phyloP scores from a whole-genome alignment of 176 grass and related monocot genomes.

The Luzula sylvatica region DNA sequence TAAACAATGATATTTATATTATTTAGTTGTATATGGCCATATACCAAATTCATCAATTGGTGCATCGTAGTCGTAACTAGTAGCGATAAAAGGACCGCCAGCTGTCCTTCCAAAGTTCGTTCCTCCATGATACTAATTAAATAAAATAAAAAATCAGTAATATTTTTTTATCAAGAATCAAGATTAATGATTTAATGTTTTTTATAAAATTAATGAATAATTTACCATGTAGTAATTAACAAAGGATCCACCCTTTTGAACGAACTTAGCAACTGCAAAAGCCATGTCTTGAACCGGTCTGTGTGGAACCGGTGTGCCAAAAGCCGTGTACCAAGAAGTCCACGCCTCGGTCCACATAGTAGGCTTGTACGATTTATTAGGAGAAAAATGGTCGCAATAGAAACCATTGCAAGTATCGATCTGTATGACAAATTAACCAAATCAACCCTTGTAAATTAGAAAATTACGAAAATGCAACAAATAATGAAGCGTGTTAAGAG shows the following conservation, averaged over 20 bases:
- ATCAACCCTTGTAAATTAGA: slow-evolving; percentile 8
- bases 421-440: slow-evolving; percentile 19
- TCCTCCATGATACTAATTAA: slow-evolving; percentile 81
- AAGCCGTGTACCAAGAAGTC: slow-evolving; percentile 94
- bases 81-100: slow-evolving; percentile 94
- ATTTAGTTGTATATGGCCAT: slow-evolving; percentile 10
- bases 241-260: slow-evolving; percentile 94
- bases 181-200: not conserved
- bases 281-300: slow-evolving; percentile 89
- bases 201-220: not conserved
- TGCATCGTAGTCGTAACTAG: slow-evolving; percentile 97
- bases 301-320: slow-evolving; percentile 79
- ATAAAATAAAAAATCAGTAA: not conserved
- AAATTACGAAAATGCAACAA: slow-evolving; percentile 10
- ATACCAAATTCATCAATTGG: slow-evolving; percentile 96
- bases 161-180: slow-evolving; percentile 6
- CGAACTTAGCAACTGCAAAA: slow-evolving; percentile 86
- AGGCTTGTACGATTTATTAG: slow-evolving; percentile 81
- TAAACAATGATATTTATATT: slow-evolving; percentile 15
- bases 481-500: slow-evolving; percentile 23
- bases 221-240: slow-evolving; percentile 98
- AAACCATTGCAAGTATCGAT: slow-evolving; percentile 96
- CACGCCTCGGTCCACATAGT: slow-evolving; percentile 98
- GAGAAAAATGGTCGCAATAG: slow-evolving; percentile 89
- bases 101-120: slow-evolving; percentile 93